phyloP scores from a whole-genome alignment of 2,329 filamentous ascomycete species.

The Coniochaeta sp. region DNA sequence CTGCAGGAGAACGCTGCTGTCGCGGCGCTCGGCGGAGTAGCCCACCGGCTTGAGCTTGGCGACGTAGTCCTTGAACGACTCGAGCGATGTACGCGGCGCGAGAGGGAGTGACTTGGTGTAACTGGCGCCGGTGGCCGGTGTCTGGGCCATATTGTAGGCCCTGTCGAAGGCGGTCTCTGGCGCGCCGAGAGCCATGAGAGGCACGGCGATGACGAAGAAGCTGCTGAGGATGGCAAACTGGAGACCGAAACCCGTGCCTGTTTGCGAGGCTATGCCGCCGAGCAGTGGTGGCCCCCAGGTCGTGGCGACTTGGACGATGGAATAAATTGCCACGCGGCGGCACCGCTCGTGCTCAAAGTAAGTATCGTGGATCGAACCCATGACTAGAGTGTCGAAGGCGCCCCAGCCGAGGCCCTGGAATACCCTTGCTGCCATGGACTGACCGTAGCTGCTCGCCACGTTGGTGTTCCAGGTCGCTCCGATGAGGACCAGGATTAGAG shows the following conservation, averaged over 20 bases:
- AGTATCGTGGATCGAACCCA: conserved; percentile 47
- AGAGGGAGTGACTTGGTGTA: conserved; percentile 18
- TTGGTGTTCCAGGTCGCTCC: conserved; percentile 44
- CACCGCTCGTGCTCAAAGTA: conserved; percentile 51
- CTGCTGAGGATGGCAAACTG: conserved; percentile 45
- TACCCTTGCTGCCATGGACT: conserved; percentile 43
- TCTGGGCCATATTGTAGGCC: conserved; percentile 17
- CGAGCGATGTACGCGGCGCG: conserved; percentile 22
- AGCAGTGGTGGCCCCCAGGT: conserved; percentile 49
- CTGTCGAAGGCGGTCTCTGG: conserved; percentile 49
- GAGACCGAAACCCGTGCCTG: conserved; percentile 30
- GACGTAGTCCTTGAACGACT: conserved; percentile 28
- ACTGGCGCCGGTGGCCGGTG: conserved; percentile 16
- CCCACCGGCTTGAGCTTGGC: conserved; percentile 29
- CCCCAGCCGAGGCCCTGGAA: conserved; percentile 54
- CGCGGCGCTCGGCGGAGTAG: conserved; percentile 22
- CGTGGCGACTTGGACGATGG: conserved; percentile 33
- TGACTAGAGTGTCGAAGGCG: conserved; percentile 45
- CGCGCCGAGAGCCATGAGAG: conserved; percentile 37
- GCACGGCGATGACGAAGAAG: conserved; percentile 38
- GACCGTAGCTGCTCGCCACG: conserved; percentile 29
- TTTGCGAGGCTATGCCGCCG: conserved; percentile 39
- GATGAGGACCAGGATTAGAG: conserved; percentile 36
- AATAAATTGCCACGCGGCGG: conserved; percentile 35
- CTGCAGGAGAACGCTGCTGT: conserved; percentile 30